phyloP scores from a whole-genome alignment of 225 moss, liverwort and hornwort species.

The Bryum argenteum region DNA sequence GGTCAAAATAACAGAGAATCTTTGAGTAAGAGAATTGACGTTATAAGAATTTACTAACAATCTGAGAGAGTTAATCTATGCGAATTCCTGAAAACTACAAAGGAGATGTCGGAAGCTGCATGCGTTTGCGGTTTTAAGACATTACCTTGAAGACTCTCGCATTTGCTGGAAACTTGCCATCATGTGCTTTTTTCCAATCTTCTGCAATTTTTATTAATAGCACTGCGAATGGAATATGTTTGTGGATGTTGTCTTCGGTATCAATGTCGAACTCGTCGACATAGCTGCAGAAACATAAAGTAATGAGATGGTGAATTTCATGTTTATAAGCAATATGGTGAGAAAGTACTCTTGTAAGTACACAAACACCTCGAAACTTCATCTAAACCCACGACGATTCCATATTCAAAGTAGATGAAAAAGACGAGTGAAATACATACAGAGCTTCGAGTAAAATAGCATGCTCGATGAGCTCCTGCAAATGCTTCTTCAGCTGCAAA shows the following conservation, averaged over 20 bases:
- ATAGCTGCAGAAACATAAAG: conserved; percentile 61
- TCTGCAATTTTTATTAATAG: conserved; percentile 85
- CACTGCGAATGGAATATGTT: conserved; percentile 95
- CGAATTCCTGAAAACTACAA: conserved; percentile 14
- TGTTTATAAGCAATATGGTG: conserved; percentile 1
- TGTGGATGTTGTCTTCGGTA: conserved; percentile 78
- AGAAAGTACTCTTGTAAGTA: conserved; percentile 5
- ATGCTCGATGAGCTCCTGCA: conserved; percentile 47
- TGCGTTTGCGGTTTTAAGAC: neutral
- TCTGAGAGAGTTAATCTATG: neutral
- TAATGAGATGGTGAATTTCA: conserved; percentile 13
- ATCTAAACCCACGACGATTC: too few species aligned
- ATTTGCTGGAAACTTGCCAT: conserved; percentile 75
- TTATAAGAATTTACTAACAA: neutral
- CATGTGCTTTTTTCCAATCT: conserved; percentile 81
- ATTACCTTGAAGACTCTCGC: conserved; percentile 84
- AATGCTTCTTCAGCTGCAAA: conserved; percentile 45
- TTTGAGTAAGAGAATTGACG: conserved; percentile 9
- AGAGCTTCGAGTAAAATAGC: conserved; percentile 50
- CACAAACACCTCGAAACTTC: neutral
- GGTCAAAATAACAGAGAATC: conserved; percentile 14
- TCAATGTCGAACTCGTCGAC: conserved; percentile 92
- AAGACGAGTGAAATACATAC: conserved; percentile 32
- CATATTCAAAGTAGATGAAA: too few species aligned
- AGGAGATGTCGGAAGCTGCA: conserved; percentile 12